Evolutionary conservation across 2,329 filamentous ascomycete genomes (phyloP), one percentile per base, ranked within the genome.

Genomic region (Diaporthe batatas): DNA sequence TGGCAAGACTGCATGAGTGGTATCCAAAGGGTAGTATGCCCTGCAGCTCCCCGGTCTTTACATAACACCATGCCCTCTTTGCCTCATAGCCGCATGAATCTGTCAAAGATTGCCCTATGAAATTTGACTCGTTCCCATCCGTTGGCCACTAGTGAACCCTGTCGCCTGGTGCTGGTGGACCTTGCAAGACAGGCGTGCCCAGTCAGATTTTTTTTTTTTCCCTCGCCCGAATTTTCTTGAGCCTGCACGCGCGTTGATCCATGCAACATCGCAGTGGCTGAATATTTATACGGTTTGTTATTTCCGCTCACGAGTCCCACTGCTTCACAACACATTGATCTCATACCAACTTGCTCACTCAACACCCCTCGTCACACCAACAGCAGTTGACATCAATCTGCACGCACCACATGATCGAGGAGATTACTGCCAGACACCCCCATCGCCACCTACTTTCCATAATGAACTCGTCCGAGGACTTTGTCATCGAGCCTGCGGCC

Each of bases 371-470:
- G n/a, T 23, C 55, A 39, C n/a, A 58, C 55, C 6, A 34, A 39
- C 55, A 23, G n/a, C n/a, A n/a, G n/a, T n/a, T n/a, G 29, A 29
- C 29, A 29, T 29, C 29, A 21, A 32, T 29, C 12, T 29, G 23
- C 16, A 32, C 51, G n/a, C 49, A 57, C 49, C 53, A 21, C 29
- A 64, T 64, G 58, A 64, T 49, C 58, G 58, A 64, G 25, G 47
- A 69, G 16, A 32, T 64, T 29, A 8, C 12, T 34, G 42, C 72
- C 49, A 44, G n/a, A 57, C 34, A 51, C n/a, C 42, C 80, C 93
- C 90, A 90, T 83, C 79, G 87, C 88, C 74, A 77, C 39, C 78
- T 78, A 77, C 11, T 59, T 16, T 23, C 65, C 53, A 72, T 49
- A 25, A 69, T 69, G 64, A 59, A 47, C 23, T 58, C 74, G 47